Conservation (phyloP, 495 filamentous ascomycete species). For the Darksidea phi region DNA sequence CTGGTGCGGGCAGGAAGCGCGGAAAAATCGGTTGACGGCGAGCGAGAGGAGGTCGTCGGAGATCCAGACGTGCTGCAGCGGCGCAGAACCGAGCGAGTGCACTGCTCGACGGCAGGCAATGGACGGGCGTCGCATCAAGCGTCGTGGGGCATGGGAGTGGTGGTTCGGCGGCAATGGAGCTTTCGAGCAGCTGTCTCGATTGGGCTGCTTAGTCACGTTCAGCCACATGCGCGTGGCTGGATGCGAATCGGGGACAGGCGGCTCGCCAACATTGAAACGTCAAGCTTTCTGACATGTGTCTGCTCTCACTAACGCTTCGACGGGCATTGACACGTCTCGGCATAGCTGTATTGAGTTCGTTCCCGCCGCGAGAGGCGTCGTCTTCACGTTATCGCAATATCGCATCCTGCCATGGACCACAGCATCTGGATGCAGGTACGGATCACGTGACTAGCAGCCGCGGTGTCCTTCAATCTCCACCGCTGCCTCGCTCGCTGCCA, state of each 20-base stretch:
- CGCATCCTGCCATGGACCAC: background rate
- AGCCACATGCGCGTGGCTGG: no score
- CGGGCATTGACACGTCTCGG: no score
- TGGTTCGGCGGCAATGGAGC: background rate
- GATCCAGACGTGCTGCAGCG: conserved; percentile 28
- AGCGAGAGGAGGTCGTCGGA: conserved; percentile 24
- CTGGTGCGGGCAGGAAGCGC: conserved; percentile 10
- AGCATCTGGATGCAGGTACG: background rate
- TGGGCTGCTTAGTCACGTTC: background rate
- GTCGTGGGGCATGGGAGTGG: conserved; percentile 16
- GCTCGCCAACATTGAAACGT: no score
- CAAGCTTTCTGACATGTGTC: no score
- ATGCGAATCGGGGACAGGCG: no score
- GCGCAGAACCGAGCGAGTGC: conserved; percentile 9
- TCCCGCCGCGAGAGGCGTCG: no score
- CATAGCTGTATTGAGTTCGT: no score
- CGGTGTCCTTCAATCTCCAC: background rate
- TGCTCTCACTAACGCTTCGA: no score
- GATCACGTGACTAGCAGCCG: background rate
- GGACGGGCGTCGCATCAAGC: conserved; percentile 31
- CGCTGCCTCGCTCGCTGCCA: background rate
- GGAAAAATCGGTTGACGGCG: conserved; percentile 21
- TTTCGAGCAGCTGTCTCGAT: background rate
- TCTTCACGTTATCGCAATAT: background rate
- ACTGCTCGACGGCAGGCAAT: conserved; percentile 35